A percentile compares a stretch with the other conserved stretches of the same genome.
phyloP scores from a whole-genome alignment of 2,329 filamentous ascomycete genomes.

The Pseudomassariella vexata region DNA sequence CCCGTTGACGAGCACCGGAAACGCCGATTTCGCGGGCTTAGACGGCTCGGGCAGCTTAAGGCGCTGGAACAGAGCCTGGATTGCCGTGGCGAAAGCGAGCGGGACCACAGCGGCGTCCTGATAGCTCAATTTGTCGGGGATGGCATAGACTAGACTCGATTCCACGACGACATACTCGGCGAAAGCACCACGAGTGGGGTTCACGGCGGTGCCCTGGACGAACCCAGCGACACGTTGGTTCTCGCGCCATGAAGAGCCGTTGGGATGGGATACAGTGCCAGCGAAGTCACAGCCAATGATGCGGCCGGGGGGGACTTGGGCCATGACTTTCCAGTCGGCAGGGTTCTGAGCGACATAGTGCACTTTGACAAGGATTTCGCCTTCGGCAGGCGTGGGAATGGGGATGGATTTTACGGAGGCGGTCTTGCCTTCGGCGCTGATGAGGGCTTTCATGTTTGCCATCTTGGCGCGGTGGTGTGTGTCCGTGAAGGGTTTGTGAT shows the following conservation, averaged over 20 bases:
- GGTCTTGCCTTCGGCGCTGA: slow-evolving; percentile 19
- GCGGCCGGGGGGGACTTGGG: slow-evolving; percentile 14
- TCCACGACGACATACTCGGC: slow-evolving; percentile 23
- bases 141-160: slow-evolving; percentile 19
- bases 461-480: slow-evolving; percentile 1
- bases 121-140: slow-evolving; percentile 21
- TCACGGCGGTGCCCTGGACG: slow-evolving; percentile 20
- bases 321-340: slow-evolving; percentile 26
- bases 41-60: slow-evolving; percentile 23
- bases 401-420: slow-evolving; percentile 23
- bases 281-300: slow-evolving; percentile 28
- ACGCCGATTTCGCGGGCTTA: slow-evolving; percentile 18
- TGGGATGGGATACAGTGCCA: slow-evolving; percentile 22
- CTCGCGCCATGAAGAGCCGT: slow-evolving; percentile 21
- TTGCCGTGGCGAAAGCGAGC: slow-evolving; percentile 40
- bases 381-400: slow-evolving; percentile 19
- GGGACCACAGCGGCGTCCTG: slow-evolving; percentile 20
- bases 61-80: slow-evolving; percentile 24
- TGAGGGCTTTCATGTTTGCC: slow-evolving; percentile 32
- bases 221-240: slow-evolving; percentile 28
- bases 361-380: slow-evolving; percentile 27
- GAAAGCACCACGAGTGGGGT: slow-evolving; percentile 20
- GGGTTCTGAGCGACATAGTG: slow-evolving; percentile 27
- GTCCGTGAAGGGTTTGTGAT: too few relatives aligned
- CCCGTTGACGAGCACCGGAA: slow-evolving; percentile 26